A percentile compares a stretch with the other conserved stretches of the same genome.
Evolutionary conservation across 257 asterid genomes (phyloP).

Genomic region (Solanum pinnatisectum): DNA sequence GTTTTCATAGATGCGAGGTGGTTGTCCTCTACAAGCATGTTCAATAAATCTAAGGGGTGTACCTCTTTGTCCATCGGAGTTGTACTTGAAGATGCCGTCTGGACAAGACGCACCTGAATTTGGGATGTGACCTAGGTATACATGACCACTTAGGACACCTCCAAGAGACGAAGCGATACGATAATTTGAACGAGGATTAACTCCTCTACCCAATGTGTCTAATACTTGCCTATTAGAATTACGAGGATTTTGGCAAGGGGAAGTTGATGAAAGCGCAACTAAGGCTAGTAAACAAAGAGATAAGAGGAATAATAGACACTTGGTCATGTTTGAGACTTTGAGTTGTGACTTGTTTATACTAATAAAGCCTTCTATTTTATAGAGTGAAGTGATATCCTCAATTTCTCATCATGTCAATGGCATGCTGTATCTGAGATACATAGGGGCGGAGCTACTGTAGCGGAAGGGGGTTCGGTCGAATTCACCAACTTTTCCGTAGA

Average conservation of each 20-base stretch:
- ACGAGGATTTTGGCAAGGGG: background rate
- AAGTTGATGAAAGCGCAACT: background rate
- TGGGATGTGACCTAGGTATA: background rate
- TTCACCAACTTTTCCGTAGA: fast-evolving
- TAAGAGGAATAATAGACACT: background rate
- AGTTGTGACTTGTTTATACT: background rate
- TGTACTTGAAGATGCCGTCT: no score
- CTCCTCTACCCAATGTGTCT: background rate
- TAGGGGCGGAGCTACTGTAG: no score
- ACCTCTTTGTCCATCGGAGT: background rate
- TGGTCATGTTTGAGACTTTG: background rate
- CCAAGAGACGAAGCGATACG: background rate
- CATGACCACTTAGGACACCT: background rate
- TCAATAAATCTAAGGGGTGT: background rate
- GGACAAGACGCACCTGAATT: background rate
- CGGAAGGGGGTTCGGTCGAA: no score
- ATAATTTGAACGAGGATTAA: background rate
- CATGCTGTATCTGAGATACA: no score
- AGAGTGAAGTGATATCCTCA: no score
- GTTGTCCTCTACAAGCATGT: background rate
- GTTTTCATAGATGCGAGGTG: background rate
- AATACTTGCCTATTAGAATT: background rate
- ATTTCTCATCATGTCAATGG: no score
- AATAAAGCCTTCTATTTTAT: no score
- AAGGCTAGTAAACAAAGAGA: background rate